Percentiles rank a stretch among this genome's conserved stretches.
Evolutionary conservation across 805 yeast species (phyloP).

Genomic region (Candida nanaspora): DNA sequence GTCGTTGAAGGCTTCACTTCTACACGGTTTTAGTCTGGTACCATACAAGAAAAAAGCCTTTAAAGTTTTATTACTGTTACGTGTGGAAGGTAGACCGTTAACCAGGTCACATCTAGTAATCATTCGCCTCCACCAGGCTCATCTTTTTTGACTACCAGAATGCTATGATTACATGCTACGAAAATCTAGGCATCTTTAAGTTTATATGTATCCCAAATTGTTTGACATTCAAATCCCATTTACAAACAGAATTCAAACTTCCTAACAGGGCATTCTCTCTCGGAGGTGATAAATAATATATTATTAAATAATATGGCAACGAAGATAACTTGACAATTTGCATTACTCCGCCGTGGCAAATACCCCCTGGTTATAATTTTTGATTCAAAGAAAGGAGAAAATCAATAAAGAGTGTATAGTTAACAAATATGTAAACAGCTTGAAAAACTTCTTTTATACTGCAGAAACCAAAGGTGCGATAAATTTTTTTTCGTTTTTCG

Average conservation of each 20-base stretch:
- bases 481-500: too few relatives aligned
- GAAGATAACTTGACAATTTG: slow-evolving; percentile 52
- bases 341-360: slow-evolving; percentile 66
- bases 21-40: too few relatives aligned
- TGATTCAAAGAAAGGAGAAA: slow-evolving; percentile 37
- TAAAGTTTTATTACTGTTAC: too few relatives aligned
- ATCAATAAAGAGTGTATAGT: neutral
- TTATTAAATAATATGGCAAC: slow-evolving; percentile 47
- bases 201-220: slow-evolving; percentile 28
- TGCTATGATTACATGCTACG: neutral
- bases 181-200: neutral
- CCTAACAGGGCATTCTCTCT: slow-evolving; percentile 48
- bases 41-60: too few relatives aligned
- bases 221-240: slow-evolving; percentile 58
- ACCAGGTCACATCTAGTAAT: too few relatives aligned
- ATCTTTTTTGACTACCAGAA: neutral
- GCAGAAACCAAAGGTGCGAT: neutral
- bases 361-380: slow-evolving; percentile 47
- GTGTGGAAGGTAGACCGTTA: too few relatives aligned
- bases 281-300: slow-evolving; percentile 37
- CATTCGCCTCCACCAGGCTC: too few relatives aligned
- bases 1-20: too few relatives aligned
- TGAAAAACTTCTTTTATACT: neutral
- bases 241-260: slow-evolving; percentile 49
- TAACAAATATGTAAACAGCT: too few relatives aligned